Evolutionary conservation across 352 stramenopile species (phyloP), one percentile per base, ranked within the genome.

Genomic region (Pythium phragmitis): DNA sequence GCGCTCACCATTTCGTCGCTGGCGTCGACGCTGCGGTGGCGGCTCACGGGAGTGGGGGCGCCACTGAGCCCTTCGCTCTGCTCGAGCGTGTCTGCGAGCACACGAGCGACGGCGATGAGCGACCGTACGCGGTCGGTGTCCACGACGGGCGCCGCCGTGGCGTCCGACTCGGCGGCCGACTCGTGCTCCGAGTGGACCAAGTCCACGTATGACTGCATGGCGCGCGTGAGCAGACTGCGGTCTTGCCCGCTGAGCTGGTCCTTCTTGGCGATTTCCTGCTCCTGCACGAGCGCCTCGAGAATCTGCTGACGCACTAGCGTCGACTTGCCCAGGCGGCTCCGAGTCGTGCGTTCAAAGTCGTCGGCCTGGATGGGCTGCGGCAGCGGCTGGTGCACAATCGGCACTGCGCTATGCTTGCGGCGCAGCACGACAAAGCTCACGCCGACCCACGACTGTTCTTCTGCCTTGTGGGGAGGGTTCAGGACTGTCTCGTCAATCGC

Each of bases 401-500:
- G 56, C 7, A 36, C 17, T 3, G 46, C 58, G 17, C 49, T 66
- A 8, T 69, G 58, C 17, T 74, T 65, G 26, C 69, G 77, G 14
- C 87, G 80, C 0, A 94, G 66, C 14, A 96, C 68, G 42, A 96
- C 74, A 46, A 92, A 61, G 63, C 96, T 85, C 2, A 82, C 63
- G 2, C 73, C 74, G 13, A 57, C 39, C 88, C 88, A 96, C 17
- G 60, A 56, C 13, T 78, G 67, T 7, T 47, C 47, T 9, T 60
- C 43, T 13, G 69, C 47, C 66, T 96, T 96, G 21, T 76, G 53
- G 7, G 75, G 47, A 8, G 88, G 87, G 50, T 96, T 96, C n/a
- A 96, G 65, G 1, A 94, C 65, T 0, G 85, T 85, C 12, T 88
- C 71, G 26, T 78, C 73, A 13, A 65, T 63, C 1, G 71, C 80